Evolutionary conservation across 202 grass and related monocot species (phyloP), one percentile per base, ranked within the genome.

Genomic region (Setaria italica): DNA sequence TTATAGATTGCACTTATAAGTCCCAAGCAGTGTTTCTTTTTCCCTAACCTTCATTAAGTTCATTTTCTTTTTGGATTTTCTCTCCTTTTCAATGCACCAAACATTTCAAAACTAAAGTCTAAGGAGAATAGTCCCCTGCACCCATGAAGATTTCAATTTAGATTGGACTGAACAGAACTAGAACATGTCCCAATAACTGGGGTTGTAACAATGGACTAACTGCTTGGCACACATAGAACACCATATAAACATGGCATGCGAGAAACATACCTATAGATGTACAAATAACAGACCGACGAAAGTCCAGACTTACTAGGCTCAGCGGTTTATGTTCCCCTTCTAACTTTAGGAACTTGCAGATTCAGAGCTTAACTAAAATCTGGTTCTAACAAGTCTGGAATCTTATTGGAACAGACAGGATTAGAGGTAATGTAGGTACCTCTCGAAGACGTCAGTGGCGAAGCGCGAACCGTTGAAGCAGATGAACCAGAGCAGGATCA

Each of bases 401-500:
- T 47, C 1, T 71, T 7, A 71, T 35, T 71, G 16, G 20, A 48
- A 14, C 20, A 79, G 5, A 70, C 11, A 10, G 25, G 43, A 53
- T 14, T 41, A 67, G 39, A 17, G 35, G 39, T 41, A 60, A 1
- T 21, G n/a, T 11, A 37, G 34, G 73, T 94, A 94, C 89, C 84
- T 94, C 58, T 94, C 87, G 74, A 83, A 94, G 54, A 87, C 56
- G 8, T 94, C 89, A 0, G 30, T 76, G 8, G 84, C 86, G 41
- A 87, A 94, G 76, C 92, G 89, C 2, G 89, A 89, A 30, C 87
- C 87, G 46, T 89, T 91, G 49, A 91, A 85, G 84, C 78, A 89
- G 87, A 94, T 80, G 75, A 91, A 94, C 85, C 89, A 94, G 75
- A 91, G 92, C 63, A 94, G 81, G 63, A 89, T 79, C 83, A 94